Conservation (phyloP, 345 rosid species). For the Eucalyptus cladocalyx region DNA sequence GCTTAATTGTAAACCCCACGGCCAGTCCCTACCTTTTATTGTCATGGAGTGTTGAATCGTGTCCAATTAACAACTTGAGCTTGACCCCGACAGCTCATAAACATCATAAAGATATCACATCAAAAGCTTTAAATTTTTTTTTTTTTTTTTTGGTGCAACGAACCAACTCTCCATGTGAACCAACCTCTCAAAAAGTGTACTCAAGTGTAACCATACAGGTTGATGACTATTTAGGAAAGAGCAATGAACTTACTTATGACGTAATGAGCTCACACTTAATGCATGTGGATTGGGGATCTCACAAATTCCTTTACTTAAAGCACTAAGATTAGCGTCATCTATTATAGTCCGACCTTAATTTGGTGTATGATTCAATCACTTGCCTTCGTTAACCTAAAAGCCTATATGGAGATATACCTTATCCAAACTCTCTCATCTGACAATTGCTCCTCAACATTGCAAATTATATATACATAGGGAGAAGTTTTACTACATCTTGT, state of each 20-base stretch:
- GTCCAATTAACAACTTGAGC: background rate
- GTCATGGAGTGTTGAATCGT: background rate
- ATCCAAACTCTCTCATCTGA: background rate
- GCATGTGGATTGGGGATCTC: background rate
- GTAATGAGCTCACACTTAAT: background rate
- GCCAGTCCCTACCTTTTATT: background rate
- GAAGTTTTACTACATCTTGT: background rate
- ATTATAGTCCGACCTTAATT: background rate
- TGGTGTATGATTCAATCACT: background rate
- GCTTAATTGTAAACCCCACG: background rate
- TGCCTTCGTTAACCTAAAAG: background rate
- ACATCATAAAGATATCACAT: background rate
- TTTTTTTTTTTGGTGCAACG: background rate
- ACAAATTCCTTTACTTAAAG: background rate
- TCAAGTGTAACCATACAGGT: background rate
- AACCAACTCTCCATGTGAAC: background rate
- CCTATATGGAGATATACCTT: background rate
- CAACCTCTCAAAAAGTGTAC: background rate
- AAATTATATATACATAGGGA: background rate
- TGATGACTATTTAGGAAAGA: background rate
- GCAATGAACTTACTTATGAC: background rate
- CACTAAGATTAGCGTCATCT: background rate
- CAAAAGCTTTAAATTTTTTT: background rate
- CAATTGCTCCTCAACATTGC: background rate
- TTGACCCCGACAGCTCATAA: background rate